These are phyloP conservation scores for Trametes versicolor DNA, from an alignment of 1,284 basidiomycete species.

Conservation along the genomic window DNA sequence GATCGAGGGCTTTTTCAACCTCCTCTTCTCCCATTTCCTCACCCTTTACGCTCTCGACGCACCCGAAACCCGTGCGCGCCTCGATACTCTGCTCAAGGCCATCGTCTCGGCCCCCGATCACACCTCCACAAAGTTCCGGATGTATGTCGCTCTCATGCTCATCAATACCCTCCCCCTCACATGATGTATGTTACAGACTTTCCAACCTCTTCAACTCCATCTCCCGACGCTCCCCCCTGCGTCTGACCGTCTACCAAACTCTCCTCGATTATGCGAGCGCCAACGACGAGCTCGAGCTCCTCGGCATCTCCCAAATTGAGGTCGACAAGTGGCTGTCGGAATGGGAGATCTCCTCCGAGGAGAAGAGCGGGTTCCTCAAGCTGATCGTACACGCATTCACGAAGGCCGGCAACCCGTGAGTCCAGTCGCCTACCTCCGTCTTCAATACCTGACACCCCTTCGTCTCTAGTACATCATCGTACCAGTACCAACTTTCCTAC, in stretches of 20 bases:
- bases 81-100: slow-evolving; percentile 61
- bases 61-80: slow-evolving; percentile 60
- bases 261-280: slow-evolving; percentile 73
- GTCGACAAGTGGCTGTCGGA: slow-evolving; percentile 82
- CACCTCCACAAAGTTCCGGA: slow-evolving; percentile 70
- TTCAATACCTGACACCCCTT: not conserved
- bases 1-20: slow-evolving; percentile 89
- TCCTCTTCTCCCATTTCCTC: slow-evolving; percentile 77
- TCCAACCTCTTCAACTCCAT: slow-evolving; percentile 90
- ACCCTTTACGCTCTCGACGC: slow-evolving; percentile 63
- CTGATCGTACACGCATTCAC: slow-evolving; percentile 71
- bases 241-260: slow-evolving; percentile 71
- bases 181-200: slow-evolving; percentile 57
- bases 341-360: slow-evolving; percentile 76
- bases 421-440: slow-evolving; percentile 28
- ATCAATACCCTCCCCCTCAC: slow-evolving; percentile 12
- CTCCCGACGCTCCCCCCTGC: slow-evolving; percentile 74
- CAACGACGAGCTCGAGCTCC: slow-evolving; percentile 75
- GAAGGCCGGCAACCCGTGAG: slow-evolving; percentile 66
- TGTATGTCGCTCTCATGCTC: slow-evolving; percentile 54
- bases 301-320: slow-evolving; percentile 70
- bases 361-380: slow-evolving; percentile 79
- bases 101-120: slow-evolving; percentile 65
- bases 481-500: slow-evolving; percentile 71
- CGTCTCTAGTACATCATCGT: slow-evolving; percentile 60